These are phyloP conservation scores for Rhodamnia rubescens DNA, from an alignment of 345 rosid species.

Conservation along the genomic window DNA sequence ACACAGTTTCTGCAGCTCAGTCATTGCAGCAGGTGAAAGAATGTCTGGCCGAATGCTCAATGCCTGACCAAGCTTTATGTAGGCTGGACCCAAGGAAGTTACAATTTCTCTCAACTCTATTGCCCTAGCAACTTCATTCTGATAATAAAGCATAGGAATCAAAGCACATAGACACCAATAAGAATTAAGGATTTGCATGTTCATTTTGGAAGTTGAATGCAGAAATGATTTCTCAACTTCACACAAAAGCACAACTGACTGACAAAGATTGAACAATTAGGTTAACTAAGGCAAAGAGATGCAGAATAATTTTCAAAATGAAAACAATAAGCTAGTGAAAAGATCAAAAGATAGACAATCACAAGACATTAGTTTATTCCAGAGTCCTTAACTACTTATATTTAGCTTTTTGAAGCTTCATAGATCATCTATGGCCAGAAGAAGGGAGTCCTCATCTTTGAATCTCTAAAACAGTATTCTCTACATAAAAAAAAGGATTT, in stretches of 20 bases:
- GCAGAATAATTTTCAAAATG: background rate
- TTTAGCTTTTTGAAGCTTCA: background rate
- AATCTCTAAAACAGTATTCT: background rate
- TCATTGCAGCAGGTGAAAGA: slow-evolving; percentile 86
- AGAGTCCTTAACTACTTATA: background rate
- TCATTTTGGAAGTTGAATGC: background rate
- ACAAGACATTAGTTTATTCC: background rate
- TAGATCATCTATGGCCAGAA: background rate
- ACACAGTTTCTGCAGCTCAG: slow-evolving; percentile 93
- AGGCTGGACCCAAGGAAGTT: slow-evolving; percentile 97
- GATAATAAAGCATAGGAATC: slow-evolving; percentile 5
- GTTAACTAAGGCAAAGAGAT: background rate
- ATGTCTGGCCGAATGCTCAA: slow-evolving; percentile 97
- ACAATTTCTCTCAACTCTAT: slow-evolving; percentile 94
- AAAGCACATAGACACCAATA: background rate
- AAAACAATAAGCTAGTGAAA: background rate
- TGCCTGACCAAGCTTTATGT: slow-evolving; percentile 97
- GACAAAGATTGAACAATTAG: background rate
- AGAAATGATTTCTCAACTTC: background rate
- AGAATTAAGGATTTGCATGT: background rate
- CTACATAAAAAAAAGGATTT: background rate
- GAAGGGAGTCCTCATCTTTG: background rate
- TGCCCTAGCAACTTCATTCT: slow-evolving; percentile 97
- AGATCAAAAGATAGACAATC: background rate
- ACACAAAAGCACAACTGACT: background rate